These are phyloP conservation scores for Pseudoneurospora amorphoporcata DNA, from an alignment of 495 filamentous ascomycete species.

Conservation along the genomic window DNA sequence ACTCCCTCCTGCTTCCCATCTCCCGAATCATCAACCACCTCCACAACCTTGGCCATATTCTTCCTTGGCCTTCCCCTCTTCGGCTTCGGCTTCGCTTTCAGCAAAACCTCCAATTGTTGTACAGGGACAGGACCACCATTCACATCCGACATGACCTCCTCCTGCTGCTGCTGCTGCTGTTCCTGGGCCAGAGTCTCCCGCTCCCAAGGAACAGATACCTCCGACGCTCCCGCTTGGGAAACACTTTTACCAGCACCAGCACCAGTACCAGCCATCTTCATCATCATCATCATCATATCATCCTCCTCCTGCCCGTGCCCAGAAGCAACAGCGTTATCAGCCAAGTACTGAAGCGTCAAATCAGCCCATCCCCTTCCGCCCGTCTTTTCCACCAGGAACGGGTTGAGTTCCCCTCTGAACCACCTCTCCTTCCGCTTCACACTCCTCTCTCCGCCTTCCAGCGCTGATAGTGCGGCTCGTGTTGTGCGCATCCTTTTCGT, in stretches of 20 bases:
- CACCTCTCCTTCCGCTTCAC: slow-evolving; percentile 66
- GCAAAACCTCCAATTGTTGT: background rate
- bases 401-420: slow-evolving; percentile 60
- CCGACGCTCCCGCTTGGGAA: background rate
- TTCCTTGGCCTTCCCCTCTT: background rate
- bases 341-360: slow-evolving; percentile 6
- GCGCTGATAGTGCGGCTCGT: slow-evolving; percentile 66
- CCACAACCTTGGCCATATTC: background rate
- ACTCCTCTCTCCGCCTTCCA: slow-evolving; percentile 68
- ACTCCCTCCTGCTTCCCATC: background rate
- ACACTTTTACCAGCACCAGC: background rate
- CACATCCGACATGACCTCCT: background rate
- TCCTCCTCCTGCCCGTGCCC: background rate
- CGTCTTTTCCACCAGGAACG: slow-evolving; percentile 52
- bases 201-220: background rate
- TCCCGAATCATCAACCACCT: background rate
- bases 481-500: slow-evolving; percentile 63
- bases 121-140: background rate
- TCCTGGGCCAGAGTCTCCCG: too few species aligned
- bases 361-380: slow-evolving; percentile 55
- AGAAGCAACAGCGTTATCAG: background rate
- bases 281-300: background rate
- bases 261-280: background rate
- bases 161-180: background rate
- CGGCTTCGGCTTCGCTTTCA: background rate